Base-by-base conservation (phyloP, 2,329 filamentous ascomycete genomes). In the Metarhizium rileyi region DNA sequence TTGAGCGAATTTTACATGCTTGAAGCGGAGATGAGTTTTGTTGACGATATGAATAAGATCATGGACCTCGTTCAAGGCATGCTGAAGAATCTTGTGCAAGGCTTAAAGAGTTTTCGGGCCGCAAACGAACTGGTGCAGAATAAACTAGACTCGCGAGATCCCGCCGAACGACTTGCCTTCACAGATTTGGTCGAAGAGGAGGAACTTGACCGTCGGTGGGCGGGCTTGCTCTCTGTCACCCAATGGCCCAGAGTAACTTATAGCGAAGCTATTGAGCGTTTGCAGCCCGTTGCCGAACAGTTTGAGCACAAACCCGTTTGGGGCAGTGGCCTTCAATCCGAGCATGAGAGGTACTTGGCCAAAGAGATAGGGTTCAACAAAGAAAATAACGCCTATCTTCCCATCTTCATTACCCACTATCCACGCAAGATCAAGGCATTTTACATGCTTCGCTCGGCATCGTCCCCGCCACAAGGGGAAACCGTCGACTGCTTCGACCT, bases 1-100 rank as follows among this genome's bases (percentile, higher is more conserved):
- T 74, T 98, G 53, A 95, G 89, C 70, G 93, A 98, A 63, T 97
- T 98, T 61, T 97, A 97, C 70, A 97, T 98, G 93, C 78, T 98
- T 2, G 93, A 98, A 68, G 90, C 84, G 16, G 93, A 98, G 66
- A 73, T 90, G 63, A 84, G 82, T 60, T 95, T 95, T 64, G 78
- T 84, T 40, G 75, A 86, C 44, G 71, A 81, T 55, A 73, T 95
- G 56, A 70, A 77, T 27, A 71, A 77, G 25, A 74, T 98, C 57
- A 93, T 95, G 78, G 74, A 83, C 50, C 66, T 91, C n/a, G 78
- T 89, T 2, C 89, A 97, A 65, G 74, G 83, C 49, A 82, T 95
- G 76, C 72, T 96, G 46, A 79, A 80, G 40, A 71, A 72, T 63
- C 56, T 78, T 56, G 61, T 61, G 51, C 68, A 55, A 10, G 64